phyloP scores from a whole-genome alignment of 2,329 filamentous ascomycete species.

The Cryphonectria radicalis region DNA sequence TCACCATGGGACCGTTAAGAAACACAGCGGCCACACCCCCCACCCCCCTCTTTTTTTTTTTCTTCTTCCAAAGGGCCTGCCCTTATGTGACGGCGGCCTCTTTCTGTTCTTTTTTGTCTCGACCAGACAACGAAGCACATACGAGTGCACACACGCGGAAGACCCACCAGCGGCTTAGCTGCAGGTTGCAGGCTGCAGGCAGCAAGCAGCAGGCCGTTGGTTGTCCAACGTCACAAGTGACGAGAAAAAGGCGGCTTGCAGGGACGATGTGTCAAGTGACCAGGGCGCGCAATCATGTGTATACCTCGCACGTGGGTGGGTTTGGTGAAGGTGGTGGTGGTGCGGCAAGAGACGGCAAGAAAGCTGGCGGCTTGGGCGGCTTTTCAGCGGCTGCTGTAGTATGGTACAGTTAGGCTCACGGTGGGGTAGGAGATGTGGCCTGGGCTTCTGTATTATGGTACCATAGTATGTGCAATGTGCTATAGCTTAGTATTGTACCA shows the following conservation, averaged over 20 bases:
- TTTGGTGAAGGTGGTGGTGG: neutral
- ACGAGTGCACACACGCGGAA: neutral
- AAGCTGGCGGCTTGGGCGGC: constrained; percentile 11
- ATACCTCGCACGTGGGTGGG: neutral
- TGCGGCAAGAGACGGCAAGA: neutral
- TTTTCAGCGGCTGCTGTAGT: neutral
- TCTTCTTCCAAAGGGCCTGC: neutral
- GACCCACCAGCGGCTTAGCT: neutral
- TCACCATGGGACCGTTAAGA: constrained; percentile 3
- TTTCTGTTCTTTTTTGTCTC: neutral
- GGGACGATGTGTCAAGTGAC: constrained; percentile 22
- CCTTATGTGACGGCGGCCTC: constrained; percentile 13
- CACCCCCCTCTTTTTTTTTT: neutral
- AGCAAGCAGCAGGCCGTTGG: constrained; percentile 13
- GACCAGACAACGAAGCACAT: neutral
- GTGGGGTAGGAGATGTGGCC: neutral
- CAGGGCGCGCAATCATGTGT: constrained; percentile 2
- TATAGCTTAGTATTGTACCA: neutral
- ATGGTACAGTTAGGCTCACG: neutral
- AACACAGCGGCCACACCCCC: neutral
- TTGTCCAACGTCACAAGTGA: neutral
- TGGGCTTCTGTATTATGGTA: neutral
- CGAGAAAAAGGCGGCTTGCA: constrained; percentile 15
- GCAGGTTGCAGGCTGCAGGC: constrained; percentile 16
- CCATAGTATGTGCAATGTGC: neutral